Conservation (phyloP, 768 basidiomycete species). For the Hirschioporus abietinus region DNA sequence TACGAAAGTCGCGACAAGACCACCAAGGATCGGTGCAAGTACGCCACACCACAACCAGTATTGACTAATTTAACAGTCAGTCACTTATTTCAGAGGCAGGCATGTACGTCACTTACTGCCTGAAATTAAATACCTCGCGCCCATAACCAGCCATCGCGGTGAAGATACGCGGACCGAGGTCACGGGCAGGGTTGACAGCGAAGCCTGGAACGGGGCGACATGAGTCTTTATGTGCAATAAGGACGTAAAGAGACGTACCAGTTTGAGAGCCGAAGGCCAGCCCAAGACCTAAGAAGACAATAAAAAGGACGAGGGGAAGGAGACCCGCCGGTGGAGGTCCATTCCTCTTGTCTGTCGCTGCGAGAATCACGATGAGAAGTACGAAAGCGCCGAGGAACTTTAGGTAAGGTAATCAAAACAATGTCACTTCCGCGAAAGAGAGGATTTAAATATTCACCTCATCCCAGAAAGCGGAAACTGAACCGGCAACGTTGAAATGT, state of each 20-base stretch:
- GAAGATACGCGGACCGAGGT: conserved; percentile 62
- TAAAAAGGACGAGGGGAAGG: conserved; percentile 49
- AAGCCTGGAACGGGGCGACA: conserved; percentile 30
- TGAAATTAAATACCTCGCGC: conserved; percentile 39
- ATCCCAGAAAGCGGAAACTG: conserved; percentile 40
- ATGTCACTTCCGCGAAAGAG: background rate
- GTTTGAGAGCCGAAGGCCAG: conserved; percentile 59
- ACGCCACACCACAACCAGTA: conserved; percentile 75
- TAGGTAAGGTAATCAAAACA: background rate
- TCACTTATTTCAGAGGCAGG: background rate
- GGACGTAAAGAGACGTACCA: conserved; percentile 9
- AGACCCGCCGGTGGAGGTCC: conserved; percentile 43
- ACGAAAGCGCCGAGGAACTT: conserved; percentile 54
- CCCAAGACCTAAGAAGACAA: conserved; percentile 56
- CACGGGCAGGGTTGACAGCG: conserved; percentile 67
- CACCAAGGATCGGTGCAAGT: conserved; percentile 55
- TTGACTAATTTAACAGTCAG: conserved; percentile 36
- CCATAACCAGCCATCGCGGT: conserved; percentile 76
- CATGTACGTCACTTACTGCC: conserved; percentile 28
- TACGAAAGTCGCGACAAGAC: conserved; percentile 43
- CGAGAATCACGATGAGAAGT: conserved; percentile 49
- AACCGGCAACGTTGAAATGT: background rate
- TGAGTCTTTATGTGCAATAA: conserved; percentile 4
- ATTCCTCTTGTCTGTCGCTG: conserved; percentile 49
- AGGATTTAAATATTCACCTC: conserved; percentile 25